These are phyloP conservation scores for Apiospora saccharicola DNA, from an alignment of 2,329 filamentous ascomycete genomes.

Conservation along the genomic window DNA sequence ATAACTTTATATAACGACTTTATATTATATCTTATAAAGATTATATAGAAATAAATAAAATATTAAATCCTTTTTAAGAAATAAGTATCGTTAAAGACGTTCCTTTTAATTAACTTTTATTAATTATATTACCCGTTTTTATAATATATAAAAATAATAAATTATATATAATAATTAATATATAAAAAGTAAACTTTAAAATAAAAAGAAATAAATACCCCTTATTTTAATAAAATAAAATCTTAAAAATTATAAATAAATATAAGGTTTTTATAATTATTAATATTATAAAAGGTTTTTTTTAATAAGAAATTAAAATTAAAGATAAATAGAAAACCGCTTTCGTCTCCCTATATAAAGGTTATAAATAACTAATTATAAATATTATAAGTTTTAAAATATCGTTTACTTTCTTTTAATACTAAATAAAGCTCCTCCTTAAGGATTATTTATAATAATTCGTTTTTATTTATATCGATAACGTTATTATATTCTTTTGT, in stretches of 20 bases:
- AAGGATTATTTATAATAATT: conserved; percentile 5
- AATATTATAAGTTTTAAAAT: neutral
- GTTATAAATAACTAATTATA: neutral
- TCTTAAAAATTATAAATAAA: neutral
- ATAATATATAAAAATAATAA: neutral
- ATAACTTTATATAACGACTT: neutral
- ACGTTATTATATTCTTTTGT: neutral
- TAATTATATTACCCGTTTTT: neutral
- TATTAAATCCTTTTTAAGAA: neutral
- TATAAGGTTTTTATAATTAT: neutral
- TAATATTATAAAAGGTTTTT: neutral
- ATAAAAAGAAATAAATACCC: neutral
- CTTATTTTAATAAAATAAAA: neutral
- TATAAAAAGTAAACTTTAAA: neutral
- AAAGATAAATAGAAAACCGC: neutral
- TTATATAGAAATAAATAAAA: neutral
- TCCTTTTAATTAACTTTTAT: neutral
- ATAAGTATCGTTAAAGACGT: neutral
- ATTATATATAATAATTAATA: neutral
- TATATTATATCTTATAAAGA: neutral
- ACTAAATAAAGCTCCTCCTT: neutral
- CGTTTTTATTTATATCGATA: neutral
- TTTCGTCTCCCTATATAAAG: neutral
- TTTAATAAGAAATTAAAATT: neutral
- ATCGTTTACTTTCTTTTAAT: no score